Base-by-base conservation (phyloP, 805 yeast genomes). In the Pichia nakasei region DNA sequence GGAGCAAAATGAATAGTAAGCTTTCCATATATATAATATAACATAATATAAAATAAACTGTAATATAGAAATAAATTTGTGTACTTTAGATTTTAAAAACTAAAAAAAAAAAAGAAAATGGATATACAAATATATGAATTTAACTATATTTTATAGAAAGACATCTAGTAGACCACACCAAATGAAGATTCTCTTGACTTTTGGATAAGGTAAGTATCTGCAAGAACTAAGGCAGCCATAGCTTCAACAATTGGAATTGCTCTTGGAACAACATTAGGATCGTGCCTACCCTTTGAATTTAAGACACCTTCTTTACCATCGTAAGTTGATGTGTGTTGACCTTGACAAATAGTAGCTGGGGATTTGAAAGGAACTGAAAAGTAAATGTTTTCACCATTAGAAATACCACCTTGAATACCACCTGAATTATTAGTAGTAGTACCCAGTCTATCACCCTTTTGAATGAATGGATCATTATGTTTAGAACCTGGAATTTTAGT, bases 181-280 rank as follows among this genome's bases (percentile, higher is more conserved):
- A 58, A 62, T 37, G 78, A 71, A 42, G 68, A 74, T 53, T 83
- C 87, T 65, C 98, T 79, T 27, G 95, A 72, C 64, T 85, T 82
- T 68, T 91, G 98, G 38, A 89, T 74, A 67, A 93, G 66, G 45
- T 84, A 67, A 44, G 85, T 80, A 63, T 93, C 98, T 36, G 91
- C 91, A 50, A 91, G 66, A 2, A 87, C 96, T 52, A 93, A 72
- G n/a, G 97, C 93, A 39, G 97, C 78, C 97, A 93, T 91, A 35
- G 97, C 86, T 70, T 93, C 98, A 26, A 93, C 97, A 58, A 93
- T 93, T 42, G 98, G 97, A 48, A 93, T 87, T 34, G 98, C 98
- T 65, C 98, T 80, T 52, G 98, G 98, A 19, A 95, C 95, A 44
- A 93, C 98, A 58, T 89, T 86, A 29, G 98, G 98, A 63, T 93